Conservation (phyloP, 805 yeast genomes). For the Jamesozyma gamospora region DNA sequence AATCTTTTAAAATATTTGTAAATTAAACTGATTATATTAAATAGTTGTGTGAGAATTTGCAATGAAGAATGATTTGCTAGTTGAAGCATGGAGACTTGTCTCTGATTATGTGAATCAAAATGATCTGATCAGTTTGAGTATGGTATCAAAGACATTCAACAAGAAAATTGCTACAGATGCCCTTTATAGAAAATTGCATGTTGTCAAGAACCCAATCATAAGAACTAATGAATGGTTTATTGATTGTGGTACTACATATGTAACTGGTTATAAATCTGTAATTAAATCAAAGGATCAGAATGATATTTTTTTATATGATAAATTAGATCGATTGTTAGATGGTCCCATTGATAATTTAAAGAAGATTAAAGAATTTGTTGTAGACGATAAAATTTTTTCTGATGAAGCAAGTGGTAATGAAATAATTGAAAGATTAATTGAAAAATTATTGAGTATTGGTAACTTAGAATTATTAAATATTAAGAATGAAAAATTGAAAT, state of each 20-base stretch:
- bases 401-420: constrained; percentile 15
- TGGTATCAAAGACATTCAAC: constrained; percentile 25
- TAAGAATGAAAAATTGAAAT: constrained; percentile 12
- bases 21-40: no score
- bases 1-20: no score
- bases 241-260: constrained; percentile 31
- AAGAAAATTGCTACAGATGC: constrained; percentile 24
- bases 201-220: constrained; percentile 30
- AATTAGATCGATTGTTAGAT: constrained; percentile 34
- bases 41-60: no score
- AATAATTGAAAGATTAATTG: constrained; percentile 12
- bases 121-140: constrained; percentile 28
- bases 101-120: constrained; percentile 31
- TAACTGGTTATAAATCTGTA: constrained; percentile 31
- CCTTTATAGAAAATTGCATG: constrained; percentile 32
- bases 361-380: constrained; percentile 27
- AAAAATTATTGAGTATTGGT: constrained; percentile 14
- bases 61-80: not conserved
- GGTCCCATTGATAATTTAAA: constrained; percentile 24
- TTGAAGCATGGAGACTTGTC: not conserved
- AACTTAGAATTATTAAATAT: constrained; percentile 18
- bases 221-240: constrained; percentile 23
- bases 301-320: constrained; percentile 29
- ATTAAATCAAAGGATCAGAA: constrained; percentile 30
- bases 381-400: constrained; percentile 27